Conservation (phyloP, 257 asterid genomes). For the Ligustrum vulgare region DNA sequence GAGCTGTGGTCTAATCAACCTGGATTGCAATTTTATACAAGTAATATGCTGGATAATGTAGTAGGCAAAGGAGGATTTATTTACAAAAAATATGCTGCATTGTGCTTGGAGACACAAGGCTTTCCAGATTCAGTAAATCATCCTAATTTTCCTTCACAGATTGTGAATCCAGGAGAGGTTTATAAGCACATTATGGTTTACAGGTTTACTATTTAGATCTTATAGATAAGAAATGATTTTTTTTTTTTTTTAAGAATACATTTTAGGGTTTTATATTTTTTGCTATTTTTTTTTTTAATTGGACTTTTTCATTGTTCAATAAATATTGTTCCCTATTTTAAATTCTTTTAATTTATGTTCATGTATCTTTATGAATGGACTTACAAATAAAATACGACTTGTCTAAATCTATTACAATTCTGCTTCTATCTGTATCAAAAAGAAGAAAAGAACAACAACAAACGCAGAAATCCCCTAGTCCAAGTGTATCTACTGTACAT, state of each 20-base stretch:
- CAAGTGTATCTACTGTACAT: not conserved
- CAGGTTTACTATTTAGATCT: slow-evolving; percentile 49
- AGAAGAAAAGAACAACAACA: not conserved
- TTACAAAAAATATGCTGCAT: slow-evolving; percentile 47
- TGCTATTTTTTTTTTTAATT: not conserved
- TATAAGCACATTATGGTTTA: slow-evolving; percentile 70
- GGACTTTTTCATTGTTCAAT: not conserved
- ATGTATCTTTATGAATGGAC: too few relatives aligned
- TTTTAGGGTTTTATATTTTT: not conserved
- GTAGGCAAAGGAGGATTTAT: slow-evolving; percentile 60
- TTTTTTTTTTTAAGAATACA: not conserved
- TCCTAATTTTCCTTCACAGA: slow-evolving; percentile 71
- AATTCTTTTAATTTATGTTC: too few relatives aligned
- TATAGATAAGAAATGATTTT: slow-evolving; percentile 1
- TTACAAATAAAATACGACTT: not conserved
- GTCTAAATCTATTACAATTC: not conserved
- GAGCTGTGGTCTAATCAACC: slow-evolving; percentile 81
- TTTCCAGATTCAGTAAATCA: slow-evolving; percentile 87
- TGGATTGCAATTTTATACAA: slow-evolving; percentile 78
- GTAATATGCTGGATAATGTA: slow-evolving; percentile 50
- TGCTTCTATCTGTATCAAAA: not conserved
- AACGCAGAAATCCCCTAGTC: not conserved
- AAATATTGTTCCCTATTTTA: not conserved
- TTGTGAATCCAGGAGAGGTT: slow-evolving; percentile 59
- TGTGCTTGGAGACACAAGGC: slow-evolving; percentile 86